A percentile compares a stretch with the other conserved stretches of the same genome.
These are phyloP conservation scores for Pyrenochaeta sp. DNA, from an alignment of 2,329 filamentous ascomycete genomes.

Conservation along the genomic window DNA sequence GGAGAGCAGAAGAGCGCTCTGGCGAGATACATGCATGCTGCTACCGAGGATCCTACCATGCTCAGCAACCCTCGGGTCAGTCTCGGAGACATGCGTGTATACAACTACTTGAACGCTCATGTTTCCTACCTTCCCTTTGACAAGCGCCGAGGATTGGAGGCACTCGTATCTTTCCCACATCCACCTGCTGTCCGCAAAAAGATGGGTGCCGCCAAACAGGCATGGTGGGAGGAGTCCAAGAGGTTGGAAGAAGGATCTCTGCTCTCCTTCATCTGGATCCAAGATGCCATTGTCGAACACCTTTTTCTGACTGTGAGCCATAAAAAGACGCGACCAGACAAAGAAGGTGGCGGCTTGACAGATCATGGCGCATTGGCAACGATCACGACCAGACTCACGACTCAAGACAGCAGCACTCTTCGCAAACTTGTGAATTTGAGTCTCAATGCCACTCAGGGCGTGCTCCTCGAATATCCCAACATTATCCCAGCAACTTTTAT, in stretches of 20 bases:
- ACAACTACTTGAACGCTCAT: constrained; percentile 26
- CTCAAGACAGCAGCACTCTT: constrained; percentile 19
- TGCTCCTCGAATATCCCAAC: constrained; percentile 37
- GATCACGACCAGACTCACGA: constrained; percentile 24
- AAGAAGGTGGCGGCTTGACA: constrained; percentile 15
- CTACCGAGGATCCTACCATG: constrained; percentile 5
- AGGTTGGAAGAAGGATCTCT: constrained; percentile 33
- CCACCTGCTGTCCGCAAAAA: constrained; percentile 19
- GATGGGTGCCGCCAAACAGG: constrained; percentile 10
- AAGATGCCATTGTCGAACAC: constrained; percentile 24
- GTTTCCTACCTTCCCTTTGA: constrained; percentile 27
- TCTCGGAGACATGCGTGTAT: constrained; percentile 27
- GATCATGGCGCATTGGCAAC: constrained; percentile 9
- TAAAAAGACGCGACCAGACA: constrained; percentile 11
- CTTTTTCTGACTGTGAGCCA: constrained; percentile 33
- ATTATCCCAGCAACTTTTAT: constrained; percentile 41
- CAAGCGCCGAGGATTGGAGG: constrained; percentile 24
- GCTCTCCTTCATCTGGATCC: constrained; percentile 32
- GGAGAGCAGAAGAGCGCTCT: constrained; percentile 38
- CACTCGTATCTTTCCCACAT: constrained; percentile 31
- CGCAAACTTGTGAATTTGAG: constrained; percentile 19
- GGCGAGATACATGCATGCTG: constrained; percentile 21
- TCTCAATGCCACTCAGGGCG: constrained; percentile 12
- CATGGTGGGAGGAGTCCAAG: constrained; percentile 41
- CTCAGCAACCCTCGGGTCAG: constrained; percentile 14